phyloP scores from a whole-genome alignment of 2,329 filamentous ascomycete species.

The Hymenoscyphus fructigenus region DNA sequence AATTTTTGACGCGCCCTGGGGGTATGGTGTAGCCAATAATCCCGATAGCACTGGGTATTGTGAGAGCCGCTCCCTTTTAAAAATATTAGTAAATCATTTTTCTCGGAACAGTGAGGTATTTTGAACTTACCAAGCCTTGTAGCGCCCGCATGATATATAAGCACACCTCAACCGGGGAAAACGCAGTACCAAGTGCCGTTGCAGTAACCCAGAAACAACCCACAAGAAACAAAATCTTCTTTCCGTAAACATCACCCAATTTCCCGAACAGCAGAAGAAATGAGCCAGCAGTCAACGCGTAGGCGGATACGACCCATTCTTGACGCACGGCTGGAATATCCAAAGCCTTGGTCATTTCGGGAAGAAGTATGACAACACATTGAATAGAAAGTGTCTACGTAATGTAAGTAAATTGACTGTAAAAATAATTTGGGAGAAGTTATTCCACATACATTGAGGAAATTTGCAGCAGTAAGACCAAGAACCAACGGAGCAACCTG shows the following conservation, averaged over 20 bases:
- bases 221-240: constrained; percentile 45
- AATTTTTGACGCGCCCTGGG: constrained; percentile 67
- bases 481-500: constrained; percentile 31
- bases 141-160: constrained; percentile 67
- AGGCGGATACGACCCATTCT: constrained; percentile 38
- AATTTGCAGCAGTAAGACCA: constrained; percentile 30
- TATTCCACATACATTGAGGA: constrained; percentile 26
- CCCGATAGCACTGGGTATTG: constrained; percentile 69
- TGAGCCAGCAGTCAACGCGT: constrained; percentile 46
- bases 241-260: constrained; percentile 51
- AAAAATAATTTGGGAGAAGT: not conserved
- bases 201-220: constrained; percentile 60
- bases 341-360: constrained; percentile 27
- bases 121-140: constrained; percentile 54
- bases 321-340: constrained; percentile 33
- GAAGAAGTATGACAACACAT: constrained; percentile 56
- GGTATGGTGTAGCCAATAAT: constrained; percentile 68
- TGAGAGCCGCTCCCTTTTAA: constrained; percentile 51
- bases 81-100: not conserved
- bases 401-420: not conserved
- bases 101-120: not conserved
- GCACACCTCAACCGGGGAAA: constrained; percentile 64
- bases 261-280: constrained; percentile 51
- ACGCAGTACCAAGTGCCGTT: constrained; percentile 59
- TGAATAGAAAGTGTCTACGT: constrained; percentile 55